Evolutionary conservation across 2,329 filamentous ascomycete genomes (phyloP).

Genomic region (Colletotrichum nymphaeae): DNA sequence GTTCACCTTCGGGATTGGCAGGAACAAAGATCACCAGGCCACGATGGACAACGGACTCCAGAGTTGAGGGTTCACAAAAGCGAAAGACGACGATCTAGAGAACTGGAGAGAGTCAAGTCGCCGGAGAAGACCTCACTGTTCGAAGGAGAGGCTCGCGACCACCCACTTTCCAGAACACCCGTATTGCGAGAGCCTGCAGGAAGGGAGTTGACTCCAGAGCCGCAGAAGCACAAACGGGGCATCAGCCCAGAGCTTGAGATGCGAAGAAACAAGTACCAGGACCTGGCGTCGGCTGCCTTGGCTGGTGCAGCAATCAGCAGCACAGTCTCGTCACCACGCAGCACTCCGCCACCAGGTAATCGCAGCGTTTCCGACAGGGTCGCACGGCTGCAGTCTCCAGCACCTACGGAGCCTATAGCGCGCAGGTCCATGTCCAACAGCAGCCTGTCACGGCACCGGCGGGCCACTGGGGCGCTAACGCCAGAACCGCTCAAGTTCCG

Average conservation of each 20-base stretch:
- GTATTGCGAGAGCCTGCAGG: conserved; percentile 52
- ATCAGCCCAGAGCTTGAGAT: conserved; percentile 35
- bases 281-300: conserved; percentile 46
- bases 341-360: conserved; percentile 35
- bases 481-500: conserved; percentile 66
- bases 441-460: conserved; percentile 59
- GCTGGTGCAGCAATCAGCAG: conserved; percentile 27
- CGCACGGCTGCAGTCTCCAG: conserved; percentile 36
- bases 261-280: conserved; percentile 42
- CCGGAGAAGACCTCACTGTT: conserved; percentile 40
- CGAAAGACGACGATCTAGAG: conserved; percentile 38
- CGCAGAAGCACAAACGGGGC: conserved; percentile 51
- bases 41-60: conserved; percentile 38
- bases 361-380: conserved; percentile 53
- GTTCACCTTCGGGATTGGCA: conserved; percentile 63
- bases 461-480: conserved; percentile 45
- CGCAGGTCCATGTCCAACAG: conserved; percentile 65
- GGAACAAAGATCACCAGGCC: conserved; percentile 43
- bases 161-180: conserved; percentile 51
- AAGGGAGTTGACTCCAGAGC: conserved; percentile 51
- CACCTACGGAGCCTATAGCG: conserved; percentile 38
- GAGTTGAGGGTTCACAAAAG: conserved; percentile 23
- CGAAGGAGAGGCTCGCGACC: conserved; percentile 36
- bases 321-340: conserved; percentile 23
- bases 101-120: conserved; percentile 26